Conservation (phyloP, 2,329 filamentous ascomycete species). For the Neurospora sp. region DNA sequence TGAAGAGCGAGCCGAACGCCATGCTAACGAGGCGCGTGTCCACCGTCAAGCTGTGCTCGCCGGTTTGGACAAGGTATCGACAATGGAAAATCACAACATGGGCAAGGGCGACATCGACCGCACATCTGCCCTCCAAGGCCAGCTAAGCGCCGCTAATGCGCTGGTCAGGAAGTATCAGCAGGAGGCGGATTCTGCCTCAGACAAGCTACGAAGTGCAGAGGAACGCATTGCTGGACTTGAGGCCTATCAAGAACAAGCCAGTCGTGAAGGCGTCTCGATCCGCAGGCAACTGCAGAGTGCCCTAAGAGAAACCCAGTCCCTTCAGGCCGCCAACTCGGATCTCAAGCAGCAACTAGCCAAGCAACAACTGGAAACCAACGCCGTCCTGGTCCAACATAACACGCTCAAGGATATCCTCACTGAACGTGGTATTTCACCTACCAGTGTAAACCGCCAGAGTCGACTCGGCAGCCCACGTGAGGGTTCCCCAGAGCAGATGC, state of each 20-base stretch:
- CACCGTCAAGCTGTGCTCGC: slow-evolving; percentile 75
- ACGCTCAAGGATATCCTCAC: slow-evolving; percentile 86
- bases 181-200: slow-evolving; percentile 76
- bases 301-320: slow-evolving; percentile 71
- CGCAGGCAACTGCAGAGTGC: slow-evolving; percentile 81
- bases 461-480: slow-evolving; percentile 60
- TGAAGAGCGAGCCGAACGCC: slow-evolving; percentile 78
- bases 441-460: slow-evolving; percentile 53
- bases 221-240: slow-evolving; percentile 95
- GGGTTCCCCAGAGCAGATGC: slow-evolving; percentile 63
- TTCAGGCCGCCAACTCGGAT: slow-evolving; percentile 72
- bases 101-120: slow-evolving; percentile 52
- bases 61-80: slow-evolving; percentile 65
- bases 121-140: slow-evolving; percentile 63
- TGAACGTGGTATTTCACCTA: slow-evolving; percentile 78
- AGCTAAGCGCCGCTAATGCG: slow-evolving; percentile 66
- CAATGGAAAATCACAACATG: slow-evolving; percentile 39
- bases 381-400: slow-evolving; percentile 81
- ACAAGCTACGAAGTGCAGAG: slow-evolving; percentile 84
- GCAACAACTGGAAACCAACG: slow-evolving; percentile 89
- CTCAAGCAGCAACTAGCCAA: slow-evolving; percentile 73
- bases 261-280: slow-evolving; percentile 81
- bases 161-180: slow-evolving; percentile 82
- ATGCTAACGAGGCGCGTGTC: slow-evolving; percentile 76
- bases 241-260: slow-evolving; percentile 94